Conservation (phyloP, 2,329 filamentous ascomycete genomes). For the Penicillium sp. region DNA sequence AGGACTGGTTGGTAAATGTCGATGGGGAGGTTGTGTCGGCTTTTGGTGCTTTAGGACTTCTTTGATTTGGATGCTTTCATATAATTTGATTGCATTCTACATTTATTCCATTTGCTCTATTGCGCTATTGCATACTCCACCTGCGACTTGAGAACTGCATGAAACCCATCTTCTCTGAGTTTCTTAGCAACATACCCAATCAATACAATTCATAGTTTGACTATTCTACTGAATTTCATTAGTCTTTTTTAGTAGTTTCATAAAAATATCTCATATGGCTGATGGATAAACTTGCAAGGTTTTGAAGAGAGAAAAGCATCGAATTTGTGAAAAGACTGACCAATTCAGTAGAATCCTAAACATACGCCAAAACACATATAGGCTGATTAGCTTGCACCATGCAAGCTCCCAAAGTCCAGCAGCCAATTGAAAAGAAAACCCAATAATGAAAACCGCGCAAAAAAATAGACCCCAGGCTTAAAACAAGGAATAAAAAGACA, state of each 20-base stretch:
- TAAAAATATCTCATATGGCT: not conserved
- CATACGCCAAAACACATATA: not conserved
- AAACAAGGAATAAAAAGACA: not conserved
- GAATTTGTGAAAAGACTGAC: not conserved
- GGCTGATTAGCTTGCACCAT: not conserved
- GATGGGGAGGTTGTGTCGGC: constrained; percentile 43
- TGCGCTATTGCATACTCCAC: not conserved
- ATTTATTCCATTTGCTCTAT: not conserved
- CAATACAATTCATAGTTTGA: not conserved
- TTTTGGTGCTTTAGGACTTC: constrained; percentile 40
- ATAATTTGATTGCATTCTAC: not conserved
- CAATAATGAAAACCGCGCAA: not conserved
- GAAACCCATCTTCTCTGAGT: not conserved
- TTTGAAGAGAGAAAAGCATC: not conserved
- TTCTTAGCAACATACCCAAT: constrained; percentile 1
- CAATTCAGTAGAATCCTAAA: not conserved
- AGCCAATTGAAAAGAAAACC: not conserved
- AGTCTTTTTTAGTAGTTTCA: too few relatives aligned
- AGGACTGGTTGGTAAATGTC: constrained; percentile 46
- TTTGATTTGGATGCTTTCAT: constrained; percentile 19
- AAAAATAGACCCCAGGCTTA: not conserved
- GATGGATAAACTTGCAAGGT: not conserved
- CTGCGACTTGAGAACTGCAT: not conserved
- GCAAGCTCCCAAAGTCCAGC: not conserved
- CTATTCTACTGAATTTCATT: not conserved